Conservation (phyloP, 108 stramenopile species). For the Poteriospumella lacustris region DNA sequence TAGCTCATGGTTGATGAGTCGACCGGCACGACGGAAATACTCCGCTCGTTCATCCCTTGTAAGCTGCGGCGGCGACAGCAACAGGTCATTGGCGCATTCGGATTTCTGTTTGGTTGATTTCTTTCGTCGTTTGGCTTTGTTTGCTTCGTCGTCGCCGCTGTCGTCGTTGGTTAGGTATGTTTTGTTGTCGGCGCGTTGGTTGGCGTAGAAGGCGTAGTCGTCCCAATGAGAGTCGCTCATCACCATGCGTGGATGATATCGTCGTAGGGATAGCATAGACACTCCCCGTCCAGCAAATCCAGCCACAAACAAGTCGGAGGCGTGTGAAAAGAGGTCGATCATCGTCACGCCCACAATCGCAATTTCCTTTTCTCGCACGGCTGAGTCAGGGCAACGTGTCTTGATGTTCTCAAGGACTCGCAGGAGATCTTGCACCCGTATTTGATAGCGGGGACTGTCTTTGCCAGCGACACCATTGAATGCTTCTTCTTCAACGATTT, state of each 20-base stretch:
- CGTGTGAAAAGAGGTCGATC: not conserved
- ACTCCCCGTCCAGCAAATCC: not conserved
- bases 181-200: too few species aligned
- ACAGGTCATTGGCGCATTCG: not conserved
- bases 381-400: too few species aligned
- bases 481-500: too few species aligned
- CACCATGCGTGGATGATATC: slow-evolving; percentile 17
- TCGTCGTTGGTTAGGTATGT: too few species aligned
- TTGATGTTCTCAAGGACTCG: too few species aligned
- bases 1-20: slow-evolving; percentile 33
- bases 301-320: not conserved
- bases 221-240: not conserved
- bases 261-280: not conserved
- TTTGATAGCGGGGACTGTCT: not conserved
- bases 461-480: not conserved
- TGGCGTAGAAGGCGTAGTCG: not conserved
- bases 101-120: not conserved
- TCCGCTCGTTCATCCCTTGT: not conserved
- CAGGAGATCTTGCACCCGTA: too few species aligned
- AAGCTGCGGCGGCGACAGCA: not conserved
- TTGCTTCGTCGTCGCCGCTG: too few species aligned
- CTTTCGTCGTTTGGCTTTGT: not conserved
- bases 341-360: not conserved
- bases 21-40: slow-evolving; percentile 9
- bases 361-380: too few species aligned